Conservation (phyloP, 2,329 filamentous ascomycete species). For the Sclerotinia minor region DNA sequence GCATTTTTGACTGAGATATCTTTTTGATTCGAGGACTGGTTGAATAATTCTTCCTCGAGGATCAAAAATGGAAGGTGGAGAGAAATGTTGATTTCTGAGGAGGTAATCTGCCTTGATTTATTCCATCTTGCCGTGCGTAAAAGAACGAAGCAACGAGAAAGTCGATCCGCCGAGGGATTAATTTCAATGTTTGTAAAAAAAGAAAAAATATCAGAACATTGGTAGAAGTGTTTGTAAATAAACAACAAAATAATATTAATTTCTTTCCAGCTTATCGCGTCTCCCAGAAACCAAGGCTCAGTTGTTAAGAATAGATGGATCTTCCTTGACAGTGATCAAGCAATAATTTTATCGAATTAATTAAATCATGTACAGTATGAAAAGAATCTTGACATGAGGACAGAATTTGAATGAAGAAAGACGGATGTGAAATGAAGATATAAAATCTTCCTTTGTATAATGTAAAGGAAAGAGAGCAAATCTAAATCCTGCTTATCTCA, state of each 20-base stretch:
- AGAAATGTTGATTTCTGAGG: background rate
- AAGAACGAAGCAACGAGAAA: background rate
- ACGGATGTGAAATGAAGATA: conserved; percentile 5
- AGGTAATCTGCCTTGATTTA: conserved; percentile 6
- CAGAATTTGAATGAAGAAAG: background rate
- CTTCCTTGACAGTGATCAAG: conserved; percentile 16
- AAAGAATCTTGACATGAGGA: background rate
- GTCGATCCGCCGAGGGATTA: background rate
- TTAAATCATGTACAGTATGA: conserved; percentile 8
- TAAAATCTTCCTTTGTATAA: background rate
- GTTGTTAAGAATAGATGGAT: conserved; percentile 16
- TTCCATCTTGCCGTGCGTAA: conserved; percentile 2
- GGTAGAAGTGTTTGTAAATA: background rate
- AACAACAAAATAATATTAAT: conserved; percentile 7
- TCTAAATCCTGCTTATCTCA: conserved; percentile 1
- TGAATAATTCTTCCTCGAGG: background rate
- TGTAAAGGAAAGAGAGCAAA: background rate
- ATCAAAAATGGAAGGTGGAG: background rate
- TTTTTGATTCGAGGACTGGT: conserved; percentile 1
- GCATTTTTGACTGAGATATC: conserved; percentile 34
- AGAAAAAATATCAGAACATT: background rate
- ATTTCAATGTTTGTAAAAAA: background rate
- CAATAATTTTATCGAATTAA: background rate
- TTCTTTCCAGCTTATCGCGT: conserved; percentile 21
- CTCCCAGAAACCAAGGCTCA: conserved; percentile 7